Evolutionary conservation across 176 grass and related monocot genomes (phyloP), one percentile per base, ranked within the genome.

Genomic region (Metroxylon sagu): DNA sequence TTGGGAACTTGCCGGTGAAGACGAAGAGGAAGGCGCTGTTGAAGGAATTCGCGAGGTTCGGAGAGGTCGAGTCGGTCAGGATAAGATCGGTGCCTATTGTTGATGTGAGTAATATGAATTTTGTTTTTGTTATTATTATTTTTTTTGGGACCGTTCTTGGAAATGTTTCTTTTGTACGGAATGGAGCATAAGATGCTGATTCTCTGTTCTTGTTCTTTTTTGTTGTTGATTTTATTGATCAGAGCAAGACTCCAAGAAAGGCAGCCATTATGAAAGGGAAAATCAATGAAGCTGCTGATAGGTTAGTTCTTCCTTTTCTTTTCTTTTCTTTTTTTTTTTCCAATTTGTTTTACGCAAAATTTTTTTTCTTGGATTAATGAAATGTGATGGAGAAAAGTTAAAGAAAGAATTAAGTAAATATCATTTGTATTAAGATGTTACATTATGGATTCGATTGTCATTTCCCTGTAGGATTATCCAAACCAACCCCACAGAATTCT

Each of bases 21-120:
- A 80, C 80, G 55, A 98, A 83, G 79, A 60, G 64, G 58, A 98
- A 92, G 75, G 39, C 49, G 28, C 67, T 98, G 59, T 18, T 53
- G 62, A 91, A 79, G 73, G 84, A 92, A 66, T 92, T 98, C 53
- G 72, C 56, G 6, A 68, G 62, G 21, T 92, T 98, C 50, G 87
- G 93, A 4, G 81, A 78, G 66, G 54, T 98, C 26, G 93, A 98
- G 16, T 88, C 93, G 18, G 67, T 89, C 69, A 76, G 93, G 56
- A 85, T 98, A 62, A 71, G 93, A 73, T 98, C 93, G 19, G 93
- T 98, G 54, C 93, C 93, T 14, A 67, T 98, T 5, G 26, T 48
- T 26, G 81, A 98, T 65, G 93, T 98, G 63, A 85, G 93, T 89
- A n/a, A 17, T 56, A 4, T 62, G 25, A 2, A 27, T 1, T 19